Conservation (phyloP, 441 rosid genomes). For the Codiaeum variegatum region DNA sequence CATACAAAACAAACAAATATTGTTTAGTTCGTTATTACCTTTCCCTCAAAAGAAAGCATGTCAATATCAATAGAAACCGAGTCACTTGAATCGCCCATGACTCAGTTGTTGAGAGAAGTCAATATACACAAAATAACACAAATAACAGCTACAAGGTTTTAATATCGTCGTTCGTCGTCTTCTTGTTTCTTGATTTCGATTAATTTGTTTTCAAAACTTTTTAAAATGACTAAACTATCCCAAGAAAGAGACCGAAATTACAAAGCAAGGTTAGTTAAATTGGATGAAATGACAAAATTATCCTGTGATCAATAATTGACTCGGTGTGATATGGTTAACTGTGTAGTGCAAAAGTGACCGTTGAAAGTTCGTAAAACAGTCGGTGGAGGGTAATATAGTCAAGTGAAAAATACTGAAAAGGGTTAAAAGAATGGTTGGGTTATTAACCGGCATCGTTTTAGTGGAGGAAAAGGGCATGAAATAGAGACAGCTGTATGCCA, state of each 20-base stretch:
- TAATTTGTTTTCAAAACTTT: not conserved
- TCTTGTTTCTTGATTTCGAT: not conserved
- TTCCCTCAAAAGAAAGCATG: conserved; percentile 60
- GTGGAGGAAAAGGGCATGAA: not conserved
- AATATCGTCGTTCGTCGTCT: not conserved
- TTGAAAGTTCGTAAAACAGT: conserved; percentile 25
- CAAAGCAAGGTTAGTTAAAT: not conserved
- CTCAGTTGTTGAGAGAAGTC: conserved; percentile 14
- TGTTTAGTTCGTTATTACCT: conserved; percentile 33
- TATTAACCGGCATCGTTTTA: not conserved
- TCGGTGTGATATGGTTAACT: conserved; percentile 2
- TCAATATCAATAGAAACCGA: conserved; percentile 62
- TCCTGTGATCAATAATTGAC: not conserved
- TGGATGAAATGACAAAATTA: conserved; percentile 18
- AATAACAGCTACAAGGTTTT: not conserved
- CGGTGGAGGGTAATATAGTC: conserved; percentile 21
- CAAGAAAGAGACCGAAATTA: not conserved
- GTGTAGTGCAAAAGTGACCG: conserved; percentile 33
- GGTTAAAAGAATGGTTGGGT: not conserved
- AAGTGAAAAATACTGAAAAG: not conserved
- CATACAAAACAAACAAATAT: not conserved
- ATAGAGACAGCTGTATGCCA: conserved; percentile 42
- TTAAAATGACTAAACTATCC: conserved; percentile 2
- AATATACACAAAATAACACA: conserved; percentile 3
- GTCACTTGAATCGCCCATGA: conserved; percentile 59